These are phyloP conservation scores for Amylocystis lapponica DNA, from an alignment of 768 basidiomycete genomes.

Conservation along the genomic window DNA sequence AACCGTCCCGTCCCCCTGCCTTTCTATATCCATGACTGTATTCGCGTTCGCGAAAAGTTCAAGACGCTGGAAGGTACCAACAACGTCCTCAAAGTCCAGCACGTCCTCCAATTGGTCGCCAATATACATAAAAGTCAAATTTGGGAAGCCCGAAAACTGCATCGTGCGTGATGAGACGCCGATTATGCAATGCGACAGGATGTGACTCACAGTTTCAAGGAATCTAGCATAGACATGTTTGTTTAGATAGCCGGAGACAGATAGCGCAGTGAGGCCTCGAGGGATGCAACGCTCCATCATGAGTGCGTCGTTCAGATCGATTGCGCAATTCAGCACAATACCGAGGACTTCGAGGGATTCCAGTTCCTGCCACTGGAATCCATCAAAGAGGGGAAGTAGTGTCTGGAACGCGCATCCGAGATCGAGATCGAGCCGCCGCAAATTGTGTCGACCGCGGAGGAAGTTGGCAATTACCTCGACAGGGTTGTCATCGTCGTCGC, in stretches of 20 bases:
- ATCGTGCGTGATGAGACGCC: not conserved
- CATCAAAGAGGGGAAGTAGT: no score
- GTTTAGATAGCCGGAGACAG: not conserved
- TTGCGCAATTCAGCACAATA: not conserved
- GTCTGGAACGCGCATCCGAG: no score
- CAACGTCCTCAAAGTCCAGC: not conserved
- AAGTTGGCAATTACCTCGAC: no score
- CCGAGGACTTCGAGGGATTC: slow-evolving; percentile 7
- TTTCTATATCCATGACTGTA: not conserved
- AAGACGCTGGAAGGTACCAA: not conserved
- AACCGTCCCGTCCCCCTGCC: not conserved
- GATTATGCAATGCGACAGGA: not conserved
- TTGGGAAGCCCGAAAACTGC: not conserved
- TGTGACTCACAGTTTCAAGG: not conserved
- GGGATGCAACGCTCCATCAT: not conserved
- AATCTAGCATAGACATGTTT: not conserved
- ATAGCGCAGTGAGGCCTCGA: not conserved
- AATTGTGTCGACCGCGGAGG: no score
- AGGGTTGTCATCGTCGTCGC: no score
- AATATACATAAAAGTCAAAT: not conserved
- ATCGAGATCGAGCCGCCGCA: no score
- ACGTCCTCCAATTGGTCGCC: not conserved
- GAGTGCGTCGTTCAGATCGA: no score
- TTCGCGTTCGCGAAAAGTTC: not conserved
- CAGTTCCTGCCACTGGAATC: no score